Evolutionary conservation across 2,329 filamentous ascomycete genomes (phyloP).

Genomic region (Fusarium sp.): DNA sequence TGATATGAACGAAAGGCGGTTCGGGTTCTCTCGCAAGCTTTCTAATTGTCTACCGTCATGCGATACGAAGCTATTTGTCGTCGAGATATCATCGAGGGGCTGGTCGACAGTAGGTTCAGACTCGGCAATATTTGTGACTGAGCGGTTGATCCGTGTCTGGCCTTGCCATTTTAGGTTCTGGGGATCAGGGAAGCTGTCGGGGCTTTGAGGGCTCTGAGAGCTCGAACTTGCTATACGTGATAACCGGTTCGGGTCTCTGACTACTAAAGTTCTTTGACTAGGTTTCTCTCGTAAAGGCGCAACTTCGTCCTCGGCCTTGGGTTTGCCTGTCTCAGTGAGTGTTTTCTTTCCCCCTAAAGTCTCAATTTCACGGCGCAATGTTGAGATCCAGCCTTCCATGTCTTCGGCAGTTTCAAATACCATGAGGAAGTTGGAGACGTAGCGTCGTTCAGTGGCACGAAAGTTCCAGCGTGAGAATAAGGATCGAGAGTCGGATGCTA

Average conservation of each 20-base stretch:
- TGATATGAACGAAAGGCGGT: constrained; percentile 70
- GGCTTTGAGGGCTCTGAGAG: constrained; percentile 26
- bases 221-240: constrained; percentile 49
- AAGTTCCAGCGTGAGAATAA: constrained; percentile 75
- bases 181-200: constrained; percentile 26
- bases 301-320: constrained; percentile 57
- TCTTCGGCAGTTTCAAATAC: constrained; percentile 79
- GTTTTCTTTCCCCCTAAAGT: constrained; percentile 74
- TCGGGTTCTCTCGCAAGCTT: constrained; percentile 66
- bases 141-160: constrained; percentile 19
- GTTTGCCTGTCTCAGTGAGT: constrained; percentile 69
- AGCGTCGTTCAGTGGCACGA: constrained; percentile 64
- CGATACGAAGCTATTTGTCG: constrained; percentile 68
- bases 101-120: constrained; percentile 53
- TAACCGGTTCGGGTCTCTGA: constrained; percentile 62
- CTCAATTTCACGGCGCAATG: constrained; percentile 77
- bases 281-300: constrained; percentile 53
- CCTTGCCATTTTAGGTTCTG: constrained; percentile 33
- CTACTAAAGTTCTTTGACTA: constrained; percentile 62
- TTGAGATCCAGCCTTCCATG: constrained; percentile 81
- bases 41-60: constrained; percentile 71
- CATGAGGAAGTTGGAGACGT: constrained; percentile 74
- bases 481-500: constrained; percentile 66
- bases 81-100: constrained; percentile 66
- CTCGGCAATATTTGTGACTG: constrained; percentile 33